Percentiles rank a stretch among this genome's conserved stretches.
Evolutionary conservation across 192 early-diverging fungal genomes (phyloP).

Genomic region (Podila clonocystis): DNA sequence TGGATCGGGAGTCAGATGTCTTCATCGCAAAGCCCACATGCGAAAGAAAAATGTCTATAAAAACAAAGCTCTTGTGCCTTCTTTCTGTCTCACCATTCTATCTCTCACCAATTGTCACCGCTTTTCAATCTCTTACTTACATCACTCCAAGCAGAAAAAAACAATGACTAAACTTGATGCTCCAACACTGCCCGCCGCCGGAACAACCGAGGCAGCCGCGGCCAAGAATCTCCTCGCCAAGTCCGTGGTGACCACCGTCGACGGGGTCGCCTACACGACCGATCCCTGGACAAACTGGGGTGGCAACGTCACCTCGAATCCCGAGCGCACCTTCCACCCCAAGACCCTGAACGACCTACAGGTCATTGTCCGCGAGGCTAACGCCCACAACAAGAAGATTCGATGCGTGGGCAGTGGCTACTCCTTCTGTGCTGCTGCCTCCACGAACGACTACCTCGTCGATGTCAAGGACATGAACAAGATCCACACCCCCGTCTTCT

Average conservation of each 20-base stretch:
- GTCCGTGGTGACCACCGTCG: constrained; percentile 9
- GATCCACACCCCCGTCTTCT: constrained; percentile 14
- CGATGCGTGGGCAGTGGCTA: constrained; percentile 49
- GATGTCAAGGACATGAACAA: constrained; percentile 30
- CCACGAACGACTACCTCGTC: constrained; percentile 46
- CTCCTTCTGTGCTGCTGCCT: constrained; percentile 10
- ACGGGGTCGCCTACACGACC: constrained; percentile 16
- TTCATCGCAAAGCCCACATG: no score
- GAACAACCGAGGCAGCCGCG: neutral
- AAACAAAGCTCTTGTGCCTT: no score
- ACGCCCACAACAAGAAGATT: constrained; percentile 29
- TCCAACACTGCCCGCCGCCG: neutral
- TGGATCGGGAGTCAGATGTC: no score
- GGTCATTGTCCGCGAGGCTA: constrained; percentile 34
- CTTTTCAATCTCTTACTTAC: neutral
- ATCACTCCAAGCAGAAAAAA: neutral
- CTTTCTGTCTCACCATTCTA: no score
- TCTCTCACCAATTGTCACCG: neutral
- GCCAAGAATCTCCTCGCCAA: neutral
- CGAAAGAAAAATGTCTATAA: no score
- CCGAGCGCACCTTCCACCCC: constrained; percentile 45
- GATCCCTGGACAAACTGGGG: constrained; percentile 41
- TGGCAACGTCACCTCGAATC: constrained; percentile 18
- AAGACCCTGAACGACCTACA: constrained; percentile 36
- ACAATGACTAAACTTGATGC: constrained; percentile 1